phyloP scores from a whole-genome alignment of 257 asterid genomes.

The Solanum infundibuliforme region DNA sequence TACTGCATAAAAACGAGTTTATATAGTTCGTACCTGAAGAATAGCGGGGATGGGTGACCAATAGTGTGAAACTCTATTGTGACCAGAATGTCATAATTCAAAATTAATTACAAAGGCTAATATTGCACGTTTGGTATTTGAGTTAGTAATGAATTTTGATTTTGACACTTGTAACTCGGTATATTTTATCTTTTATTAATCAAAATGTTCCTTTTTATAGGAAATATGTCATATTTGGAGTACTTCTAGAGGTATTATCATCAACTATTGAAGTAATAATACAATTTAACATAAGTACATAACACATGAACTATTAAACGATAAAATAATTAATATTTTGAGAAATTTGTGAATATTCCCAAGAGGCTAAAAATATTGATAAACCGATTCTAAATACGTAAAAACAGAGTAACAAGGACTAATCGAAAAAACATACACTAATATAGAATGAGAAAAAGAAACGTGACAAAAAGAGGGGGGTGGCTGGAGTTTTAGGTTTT shows the following conservation, averaged over 20 bases:
- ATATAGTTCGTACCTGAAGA: background rate
- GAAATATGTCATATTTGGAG: background rate
- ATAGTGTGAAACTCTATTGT: background rate
- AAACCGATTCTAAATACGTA: too few relatives aligned
- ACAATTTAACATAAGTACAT: background rate
- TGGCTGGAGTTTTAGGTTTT: background rate
- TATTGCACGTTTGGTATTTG: background rate
- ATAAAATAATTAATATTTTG: background rate
- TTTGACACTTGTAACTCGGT: background rate
- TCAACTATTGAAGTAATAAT: background rate
- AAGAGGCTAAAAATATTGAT: background rate
- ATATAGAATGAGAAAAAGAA: background rate
- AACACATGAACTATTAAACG: background rate
- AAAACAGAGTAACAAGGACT: background rate
- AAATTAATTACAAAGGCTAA: background rate
- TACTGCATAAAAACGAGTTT: background rate
- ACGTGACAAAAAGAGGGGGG: background rate
- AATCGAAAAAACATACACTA: background rate
- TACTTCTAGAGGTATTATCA: background rate
- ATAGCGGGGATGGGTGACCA: background rate
- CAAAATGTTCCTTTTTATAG: background rate
- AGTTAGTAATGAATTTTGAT: background rate
- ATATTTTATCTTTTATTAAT: background rate
- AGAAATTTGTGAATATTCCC: background rate
- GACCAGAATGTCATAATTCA: background rate